Base-by-base conservation (phyloP, 129 eudicot genomes). In the Artemisia tridentata region DNA sequence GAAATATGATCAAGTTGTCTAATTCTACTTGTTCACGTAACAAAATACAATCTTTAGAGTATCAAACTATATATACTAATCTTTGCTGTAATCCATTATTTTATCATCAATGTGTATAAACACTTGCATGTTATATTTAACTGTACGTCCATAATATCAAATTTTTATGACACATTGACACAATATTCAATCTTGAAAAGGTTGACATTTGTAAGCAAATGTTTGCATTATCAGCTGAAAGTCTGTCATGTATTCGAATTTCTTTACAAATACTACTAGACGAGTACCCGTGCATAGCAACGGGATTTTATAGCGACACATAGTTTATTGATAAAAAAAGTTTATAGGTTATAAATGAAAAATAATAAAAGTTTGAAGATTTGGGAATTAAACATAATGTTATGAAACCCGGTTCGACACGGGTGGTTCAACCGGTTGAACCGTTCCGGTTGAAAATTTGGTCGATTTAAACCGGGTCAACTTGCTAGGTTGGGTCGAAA, bases 171-270 rank as follows among this genome's bases (percentile, higher is more conserved):
- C 45, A 7, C 45, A 38, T 38, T 38, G 43, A 54, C 54, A 56
- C 12, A 57, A 38, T 17, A 43, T 41, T 55, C 4, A 65, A 54
- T 57, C 66, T 43, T 58, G 38, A 25, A 65, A 11, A 55, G 43
- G 67, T 66, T 66, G 79, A 75, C 68, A 75, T 45, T 75, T 68
- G 43, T n/a, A 75, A 67, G 61, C 67, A 56, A 75, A 56, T 66
- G 59, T 57, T 47, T 65, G 31, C 21, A 66, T 67, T 47, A 75
- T 46, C 57, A 66, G 31, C 55, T 75, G 14, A 75, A 65, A 66
- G 73, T 67, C 79, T 66, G 73, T 66, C 73, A 66, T 66, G 27
- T 43, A 46, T 23, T 66, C n/a, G 41, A 15, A 45, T 16, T 31
- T 66, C 59, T 65, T 56, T 10, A 68, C 10, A 49, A 19, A 15